Percentiles rank a stretch among this genome's conserved stretches.
phyloP scores from a whole-genome alignment of 345 rosid species.

The Salix viminalis region DNA sequence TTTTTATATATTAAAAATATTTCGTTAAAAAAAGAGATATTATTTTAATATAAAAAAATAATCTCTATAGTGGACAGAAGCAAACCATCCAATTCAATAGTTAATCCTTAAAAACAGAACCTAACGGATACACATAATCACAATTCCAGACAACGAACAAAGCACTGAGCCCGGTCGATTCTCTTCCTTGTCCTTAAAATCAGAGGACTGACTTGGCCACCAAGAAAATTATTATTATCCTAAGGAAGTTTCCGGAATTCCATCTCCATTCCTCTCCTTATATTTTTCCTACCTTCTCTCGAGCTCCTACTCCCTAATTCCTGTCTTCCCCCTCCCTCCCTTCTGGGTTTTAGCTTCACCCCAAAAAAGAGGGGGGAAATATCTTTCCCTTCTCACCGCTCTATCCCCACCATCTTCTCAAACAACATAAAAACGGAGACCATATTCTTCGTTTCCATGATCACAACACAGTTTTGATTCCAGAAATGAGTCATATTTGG shows the following conservation, averaged over 20 bases:
- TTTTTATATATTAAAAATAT: too few species aligned
- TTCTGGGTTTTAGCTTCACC: neutral
- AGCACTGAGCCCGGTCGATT: too few species aligned
- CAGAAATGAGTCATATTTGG: neutral
- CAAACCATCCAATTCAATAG: too few species aligned
- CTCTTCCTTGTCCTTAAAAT: neutral
- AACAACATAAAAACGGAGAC: neutral
- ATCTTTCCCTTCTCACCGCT: neutral
- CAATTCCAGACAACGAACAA: too few species aligned
- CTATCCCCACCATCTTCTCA: neutral
- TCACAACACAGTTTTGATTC: neutral
- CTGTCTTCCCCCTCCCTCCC: conserved; percentile 10
- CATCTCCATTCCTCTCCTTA: neutral
- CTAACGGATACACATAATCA: too few species aligned
- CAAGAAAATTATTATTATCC: neutral
- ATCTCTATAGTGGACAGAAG: too few species aligned
- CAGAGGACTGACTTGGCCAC: conserved; percentile 12
- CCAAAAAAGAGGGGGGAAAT: neutral
- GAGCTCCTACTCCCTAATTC: neutral
- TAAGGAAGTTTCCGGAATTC: conserved; percentile 28
- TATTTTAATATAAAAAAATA: too few species aligned
- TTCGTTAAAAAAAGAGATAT: too few species aligned
- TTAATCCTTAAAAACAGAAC: too few species aligned
- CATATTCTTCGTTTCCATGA: neutral
- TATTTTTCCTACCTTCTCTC: neutral